Evolutionary conservation across 768 basidiomycete species (phyloP).

Genomic region (Tricholoma saponaceum): DNA sequence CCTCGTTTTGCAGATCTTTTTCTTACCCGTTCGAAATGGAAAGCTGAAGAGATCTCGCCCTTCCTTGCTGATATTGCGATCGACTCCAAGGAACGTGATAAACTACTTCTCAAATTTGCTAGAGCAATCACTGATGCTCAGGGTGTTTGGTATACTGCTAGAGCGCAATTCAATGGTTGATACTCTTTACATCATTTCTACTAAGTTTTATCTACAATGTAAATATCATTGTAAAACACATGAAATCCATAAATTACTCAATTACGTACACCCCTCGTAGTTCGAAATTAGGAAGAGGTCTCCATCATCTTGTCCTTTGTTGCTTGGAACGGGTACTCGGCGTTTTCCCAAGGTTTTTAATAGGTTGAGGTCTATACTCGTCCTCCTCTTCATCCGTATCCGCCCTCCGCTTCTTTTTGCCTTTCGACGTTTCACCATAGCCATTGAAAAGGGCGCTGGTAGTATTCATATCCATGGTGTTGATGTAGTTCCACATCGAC

Average conservation of each 20-base stretch:
- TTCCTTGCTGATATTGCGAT: conserved; percentile 82
- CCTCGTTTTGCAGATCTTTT: conserved; percentile 88
- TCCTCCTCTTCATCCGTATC: conserved; percentile 35
- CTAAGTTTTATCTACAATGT: background rate
- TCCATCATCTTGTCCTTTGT: conserved; percentile 18
- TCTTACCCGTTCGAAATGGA: conserved; percentile 73
- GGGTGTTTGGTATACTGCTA: conserved; percentile 72
- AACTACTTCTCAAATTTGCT: conserved; percentile 81
- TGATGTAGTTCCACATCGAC: conserved; percentile 56
- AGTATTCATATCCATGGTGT: conserved; percentile 31
- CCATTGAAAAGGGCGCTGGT: conserved; percentile 17
- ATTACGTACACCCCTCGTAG: background rate
- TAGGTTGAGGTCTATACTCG: conserved; percentile 45
- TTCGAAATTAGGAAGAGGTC: background rate
- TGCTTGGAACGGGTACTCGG: conserved; percentile 37
- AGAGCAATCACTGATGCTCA: conserved; percentile 66
- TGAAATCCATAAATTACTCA: background rate
- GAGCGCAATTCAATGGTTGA: conserved; percentile 56
- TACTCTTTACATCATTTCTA: background rate
- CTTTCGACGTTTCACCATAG: conserved; percentile 11
- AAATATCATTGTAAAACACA: background rate
- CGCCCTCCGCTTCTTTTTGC: conserved; percentile 28
- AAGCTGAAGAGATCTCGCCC: conserved; percentile 71
- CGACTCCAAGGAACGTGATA: conserved; percentile 85
- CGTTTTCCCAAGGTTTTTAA: conserved; percentile 33